These are phyloP conservation scores for Volutella citrinella DNA, from an alignment of 2,329 filamentous ascomycete species.

Conservation along the genomic window DNA sequence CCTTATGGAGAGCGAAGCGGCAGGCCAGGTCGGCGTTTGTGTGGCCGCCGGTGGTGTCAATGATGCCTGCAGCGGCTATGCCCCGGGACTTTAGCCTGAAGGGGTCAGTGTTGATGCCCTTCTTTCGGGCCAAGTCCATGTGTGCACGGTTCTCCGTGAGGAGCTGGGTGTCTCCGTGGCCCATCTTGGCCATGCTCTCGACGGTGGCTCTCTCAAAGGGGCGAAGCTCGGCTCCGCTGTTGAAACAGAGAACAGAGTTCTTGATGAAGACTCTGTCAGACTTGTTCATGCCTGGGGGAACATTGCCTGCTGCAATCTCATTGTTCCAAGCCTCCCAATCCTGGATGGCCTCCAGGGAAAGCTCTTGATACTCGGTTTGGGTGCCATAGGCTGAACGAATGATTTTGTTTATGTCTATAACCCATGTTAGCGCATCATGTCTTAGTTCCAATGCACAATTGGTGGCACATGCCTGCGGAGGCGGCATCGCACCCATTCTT, in stretches of 20 bases:
- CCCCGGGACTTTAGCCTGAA: slow-evolving; percentile 24
- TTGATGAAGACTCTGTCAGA: slow-evolving; percentile 36
- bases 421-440: background rate
- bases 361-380: slow-evolving; percentile 43
- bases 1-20: slow-evolving; percentile 41
- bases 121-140: slow-evolving; percentile 20
- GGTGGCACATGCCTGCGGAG: slow-evolving; percentile 35
- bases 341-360: slow-evolving; percentile 40
- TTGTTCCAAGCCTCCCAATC: slow-evolving; percentile 45
- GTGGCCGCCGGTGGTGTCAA: slow-evolving; percentile 46
- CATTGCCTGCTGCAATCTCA: slow-evolving; percentile 28
- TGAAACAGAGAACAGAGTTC: slow-evolving; percentile 33
- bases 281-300: slow-evolving; percentile 35
- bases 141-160: slow-evolving; percentile 26
- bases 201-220: slow-evolving; percentile 36
- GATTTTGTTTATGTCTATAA: slow-evolving; percentile 36
- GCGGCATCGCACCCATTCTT: slow-evolving; percentile 37
- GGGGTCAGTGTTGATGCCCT: slow-evolving; percentile 35
- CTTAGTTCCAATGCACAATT: no score
- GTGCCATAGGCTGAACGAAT: slow-evolving; percentile 36
- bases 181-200: slow-evolving; percentile 32
- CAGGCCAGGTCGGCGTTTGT: slow-evolving; percentile 45
- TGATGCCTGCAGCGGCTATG: slow-evolving; percentile 30
- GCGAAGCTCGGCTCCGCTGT: slow-evolving; percentile 19
- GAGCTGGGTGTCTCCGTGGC: slow-evolving; percentile 33